A percentile compares a stretch with the other conserved stretches of the same genome.
phyloP scores from a whole-genome alignment of 1,139 yeast genomes.

The Tardiomyces depauwii region DNA sequence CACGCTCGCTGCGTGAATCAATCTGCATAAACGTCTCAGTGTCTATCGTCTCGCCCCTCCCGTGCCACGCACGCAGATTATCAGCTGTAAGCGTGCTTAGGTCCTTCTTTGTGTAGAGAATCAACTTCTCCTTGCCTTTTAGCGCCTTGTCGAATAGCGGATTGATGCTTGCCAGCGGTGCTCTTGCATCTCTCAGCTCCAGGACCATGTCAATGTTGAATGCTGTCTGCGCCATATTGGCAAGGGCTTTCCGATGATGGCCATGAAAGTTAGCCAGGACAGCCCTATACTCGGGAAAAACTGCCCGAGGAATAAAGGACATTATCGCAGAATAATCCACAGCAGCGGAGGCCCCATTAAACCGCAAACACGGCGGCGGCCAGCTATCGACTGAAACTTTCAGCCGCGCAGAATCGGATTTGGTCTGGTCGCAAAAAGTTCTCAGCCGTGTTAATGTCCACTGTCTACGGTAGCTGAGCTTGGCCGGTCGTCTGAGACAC shows the following conservation, averaged over 20 bases:
- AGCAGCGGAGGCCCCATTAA: not conserved
- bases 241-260: slow-evolving; percentile 76
- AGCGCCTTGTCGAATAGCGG: slow-evolving; percentile 63
- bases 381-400: too few species aligned
- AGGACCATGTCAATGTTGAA: slow-evolving; percentile 57
- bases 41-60: slow-evolving; percentile 5
- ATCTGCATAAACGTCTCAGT: slow-evolving; percentile 46
- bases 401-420: too few species aligned
- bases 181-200: slow-evolving; percentile 81
- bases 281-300: slow-evolving; percentile 54
- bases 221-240: slow-evolving; percentile 54
- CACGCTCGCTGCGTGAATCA: slow-evolving; percentile 45
- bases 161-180: slow-evolving; percentile 79
- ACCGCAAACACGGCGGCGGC: too few species aligned
- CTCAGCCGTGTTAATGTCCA: too few species aligned
- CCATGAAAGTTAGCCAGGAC: slow-evolving; percentile 78
- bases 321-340: slow-evolving; percentile 3
- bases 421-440: too few species aligned
- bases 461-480: too few species aligned
- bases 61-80: slow-evolving; percentile 45
- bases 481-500: not conserved
- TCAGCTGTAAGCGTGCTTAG: slow-evolving; percentile 16
- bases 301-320: slow-evolving; percentile 23
- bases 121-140: slow-evolving; percentile 44
- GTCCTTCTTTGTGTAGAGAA: slow-evolving; percentile 64